Percentiles rank a stretch among this genome's conserved stretches.
Evolutionary conservation across 768 basidiomycete genomes (phyloP).

Genomic region (Psilocybe tampanensis): DNA sequence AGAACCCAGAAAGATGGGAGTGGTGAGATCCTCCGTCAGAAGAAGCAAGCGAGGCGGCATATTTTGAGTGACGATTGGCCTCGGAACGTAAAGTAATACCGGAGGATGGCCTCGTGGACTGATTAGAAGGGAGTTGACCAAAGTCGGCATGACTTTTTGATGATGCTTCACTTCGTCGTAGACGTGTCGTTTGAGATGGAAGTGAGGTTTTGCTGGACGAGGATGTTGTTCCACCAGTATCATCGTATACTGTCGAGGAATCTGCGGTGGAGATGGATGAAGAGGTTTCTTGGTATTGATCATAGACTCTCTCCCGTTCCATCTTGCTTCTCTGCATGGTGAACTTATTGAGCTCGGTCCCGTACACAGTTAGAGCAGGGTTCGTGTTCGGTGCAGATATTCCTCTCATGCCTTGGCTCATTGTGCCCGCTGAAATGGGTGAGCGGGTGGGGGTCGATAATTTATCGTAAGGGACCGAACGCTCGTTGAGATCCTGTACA

Average conservation of each 20-base stretch:
- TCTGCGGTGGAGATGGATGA: constrained; percentile 53
- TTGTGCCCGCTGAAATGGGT: constrained; percentile 57
- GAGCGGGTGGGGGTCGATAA: constrained; percentile 57
- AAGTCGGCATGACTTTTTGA: constrained; percentile 61
- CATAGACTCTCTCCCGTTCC: constrained; percentile 60
- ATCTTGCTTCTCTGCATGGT: constrained; percentile 49
- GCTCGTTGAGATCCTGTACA: constrained; percentile 60
- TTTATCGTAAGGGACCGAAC: constrained; percentile 75
- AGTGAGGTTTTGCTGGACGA: constrained; percentile 24
- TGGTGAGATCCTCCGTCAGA: constrained; percentile 46
- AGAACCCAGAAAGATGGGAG: constrained; percentile 53
- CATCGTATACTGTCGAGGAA: constrained; percentile 61
- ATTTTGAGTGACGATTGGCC: constrained; percentile 59
- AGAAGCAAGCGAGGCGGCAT: constrained; percentile 57
- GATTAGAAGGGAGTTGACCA: constrained; percentile 38
- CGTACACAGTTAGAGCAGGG: constrained; percentile 71
- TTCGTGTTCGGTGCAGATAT: constrained; percentile 88
- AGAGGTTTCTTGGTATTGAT: constrained; percentile 44
- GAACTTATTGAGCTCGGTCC: constrained; percentile 71
- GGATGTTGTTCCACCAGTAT: constrained; percentile 42
- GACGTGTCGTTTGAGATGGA: constrained; percentile 34
- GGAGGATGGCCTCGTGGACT: constrained; percentile 50
- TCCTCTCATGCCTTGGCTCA: constrained; percentile 57
- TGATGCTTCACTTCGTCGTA: constrained; percentile 61
- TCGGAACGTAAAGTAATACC: constrained; percentile 59